These are phyloP conservation scores for Bretschneidera sinensis DNA, from an alignment of 345 rosid species.

Conservation along the genomic window DNA sequence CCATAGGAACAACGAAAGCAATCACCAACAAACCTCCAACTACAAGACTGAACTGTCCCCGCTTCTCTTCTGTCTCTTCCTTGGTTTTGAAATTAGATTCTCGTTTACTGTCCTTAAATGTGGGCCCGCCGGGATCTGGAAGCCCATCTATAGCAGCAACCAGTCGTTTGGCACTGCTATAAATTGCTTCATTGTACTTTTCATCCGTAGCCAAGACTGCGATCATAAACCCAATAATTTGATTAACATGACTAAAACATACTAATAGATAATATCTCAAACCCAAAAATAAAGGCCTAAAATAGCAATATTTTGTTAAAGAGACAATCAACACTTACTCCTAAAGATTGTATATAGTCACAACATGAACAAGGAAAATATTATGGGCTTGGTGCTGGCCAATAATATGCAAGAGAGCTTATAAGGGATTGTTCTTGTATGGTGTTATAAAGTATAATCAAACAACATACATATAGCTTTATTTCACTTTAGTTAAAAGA, in stretches of 20 bases:
- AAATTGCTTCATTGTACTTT: constrained; percentile 87
- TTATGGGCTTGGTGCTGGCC: too few relatives aligned
- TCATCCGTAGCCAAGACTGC: constrained; percentile 96
- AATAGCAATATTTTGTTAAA: too few relatives aligned
- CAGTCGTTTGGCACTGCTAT: constrained; percentile 76
- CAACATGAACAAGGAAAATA: too few relatives aligned
- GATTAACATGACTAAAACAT: constrained; percentile 7
- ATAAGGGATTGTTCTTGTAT: neutral
- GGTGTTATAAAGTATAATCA: too few relatives aligned
- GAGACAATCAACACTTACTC: too few relatives aligned
- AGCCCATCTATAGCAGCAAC: constrained; percentile 93
- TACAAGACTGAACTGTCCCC: constrained; percentile 93
- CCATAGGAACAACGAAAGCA: constrained; percentile 97
- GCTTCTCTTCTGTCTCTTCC: constrained; percentile 95
- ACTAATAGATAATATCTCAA: neutral
- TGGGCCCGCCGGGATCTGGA: constrained; percentile 92
- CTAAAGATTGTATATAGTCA: too few relatives aligned
- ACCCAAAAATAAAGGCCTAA: too few relatives aligned
- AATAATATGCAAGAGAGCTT: too few relatives aligned
- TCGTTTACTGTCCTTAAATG: constrained; percentile 59
- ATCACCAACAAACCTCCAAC: constrained; percentile 90
- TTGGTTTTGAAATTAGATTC: constrained; percentile 84
- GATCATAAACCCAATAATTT: constrained; percentile 12
- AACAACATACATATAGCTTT: neutral
- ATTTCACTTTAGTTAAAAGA: neutral